Conservation (phyloP, 2,329 filamentous ascomycete species). For the Fusarium robinianum region DNA sequence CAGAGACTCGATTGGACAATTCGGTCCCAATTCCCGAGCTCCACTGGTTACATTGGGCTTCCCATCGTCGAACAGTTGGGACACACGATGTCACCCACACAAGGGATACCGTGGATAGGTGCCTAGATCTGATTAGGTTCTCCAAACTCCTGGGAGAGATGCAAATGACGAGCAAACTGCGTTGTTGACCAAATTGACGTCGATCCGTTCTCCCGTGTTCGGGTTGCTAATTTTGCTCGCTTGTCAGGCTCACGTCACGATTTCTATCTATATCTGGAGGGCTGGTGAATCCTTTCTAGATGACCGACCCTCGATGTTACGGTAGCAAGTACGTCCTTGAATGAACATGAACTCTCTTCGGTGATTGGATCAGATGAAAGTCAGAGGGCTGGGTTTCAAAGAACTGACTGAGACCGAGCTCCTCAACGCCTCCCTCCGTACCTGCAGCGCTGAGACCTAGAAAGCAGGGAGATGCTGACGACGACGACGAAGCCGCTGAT, state of each 20-base stretch:
- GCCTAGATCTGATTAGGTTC: conserved; percentile 6
- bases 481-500: too few species aligned
- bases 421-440: too few species aligned
- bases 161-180: conserved; percentile 26
- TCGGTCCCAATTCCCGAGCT: conserved; percentile 12
- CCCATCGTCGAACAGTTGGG: conserved; percentile 1
- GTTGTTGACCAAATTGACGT: conserved; percentile 16
- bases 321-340: too few species aligned
- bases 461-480: conserved; percentile 19
- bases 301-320: not conserved
- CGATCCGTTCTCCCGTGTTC: too few species aligned
- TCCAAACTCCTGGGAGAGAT: conserved; percentile 17
- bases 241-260: too few species aligned
- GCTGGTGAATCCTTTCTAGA: too few species aligned
- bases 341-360: not conserved
- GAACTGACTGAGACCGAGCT: too few species aligned
- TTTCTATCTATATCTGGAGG: too few species aligned
- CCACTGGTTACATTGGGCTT: conserved; percentile 29
- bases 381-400: not conserved
- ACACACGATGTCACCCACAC: conserved; percentile 23
- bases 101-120: conserved; percentile 6
- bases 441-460: conserved; percentile 1
- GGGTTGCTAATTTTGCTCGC: too few species aligned
- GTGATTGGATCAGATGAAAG: conserved; percentile 6
- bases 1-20: conserved; percentile 20